phyloP scores from a whole-genome alignment of 2,329 filamentous ascomycete species.

The Colletotrichum tropicale region DNA sequence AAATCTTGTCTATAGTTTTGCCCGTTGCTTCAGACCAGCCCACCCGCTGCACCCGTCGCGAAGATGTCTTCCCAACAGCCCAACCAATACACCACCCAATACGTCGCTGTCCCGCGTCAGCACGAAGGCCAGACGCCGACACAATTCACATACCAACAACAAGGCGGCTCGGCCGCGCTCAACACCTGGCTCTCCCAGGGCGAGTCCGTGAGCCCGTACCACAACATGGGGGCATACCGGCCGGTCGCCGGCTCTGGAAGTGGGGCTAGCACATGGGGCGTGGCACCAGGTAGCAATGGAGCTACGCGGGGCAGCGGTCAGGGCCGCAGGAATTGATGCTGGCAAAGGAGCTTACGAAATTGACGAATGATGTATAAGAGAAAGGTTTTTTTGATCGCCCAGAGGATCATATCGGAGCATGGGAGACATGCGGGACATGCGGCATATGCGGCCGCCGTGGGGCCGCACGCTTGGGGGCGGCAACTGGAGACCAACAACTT shows the following conservation, averaged over 20 bases:
- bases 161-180: background rate
- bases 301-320: slow-evolving; percentile 1
- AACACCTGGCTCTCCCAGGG: slow-evolving; percentile 1
- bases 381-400: background rate
- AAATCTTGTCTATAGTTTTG: background rate
- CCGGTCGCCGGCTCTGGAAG: background rate
- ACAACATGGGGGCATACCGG: background rate
- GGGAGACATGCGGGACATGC: background rate
- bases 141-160: background rate
- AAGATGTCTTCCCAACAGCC: background rate
- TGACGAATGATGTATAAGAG: background rate
- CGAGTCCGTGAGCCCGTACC: background rate
- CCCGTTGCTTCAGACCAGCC: background rate
- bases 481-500: background rate
- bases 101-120: background rate
- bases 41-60: too few relatives aligned
- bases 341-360: background rate
- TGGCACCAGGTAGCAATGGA: background rate
- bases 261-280: background rate
- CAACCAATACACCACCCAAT: background rate
- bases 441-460: background rate
- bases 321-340: background rate
- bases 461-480: background rate
- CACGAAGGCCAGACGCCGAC: background rate
- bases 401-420: background rate